A percentile compares a stretch with the other conserved stretches of the same genome.
phyloP scores from a whole-genome alignment of 495 filamentous ascomycete species.

The Neurospora intermedia region DNA sequence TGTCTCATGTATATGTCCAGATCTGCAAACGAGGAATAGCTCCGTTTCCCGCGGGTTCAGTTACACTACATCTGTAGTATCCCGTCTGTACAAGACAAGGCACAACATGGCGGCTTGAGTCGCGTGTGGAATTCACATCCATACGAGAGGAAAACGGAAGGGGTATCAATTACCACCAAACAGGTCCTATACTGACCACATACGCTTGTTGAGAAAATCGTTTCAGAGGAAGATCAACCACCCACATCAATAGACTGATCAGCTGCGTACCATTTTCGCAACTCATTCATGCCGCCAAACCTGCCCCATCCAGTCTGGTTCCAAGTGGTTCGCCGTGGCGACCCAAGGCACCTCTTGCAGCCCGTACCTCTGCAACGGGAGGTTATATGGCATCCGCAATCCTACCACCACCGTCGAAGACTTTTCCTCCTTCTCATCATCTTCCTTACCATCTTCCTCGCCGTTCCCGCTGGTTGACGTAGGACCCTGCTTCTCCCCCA shows the following conservation, averaged over 20 bases:
- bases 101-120: neutral
- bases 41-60: neutral
- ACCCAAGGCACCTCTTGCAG: constrained; percentile 66
- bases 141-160: neutral
- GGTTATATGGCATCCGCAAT: constrained; percentile 72
- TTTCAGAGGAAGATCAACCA: neutral
- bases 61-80: neutral
- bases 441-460: neutral
- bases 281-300: constrained; percentile 13
- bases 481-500: neutral
- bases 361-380: constrained; percentile 60
- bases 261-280: neutral
- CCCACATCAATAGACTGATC: neutral
- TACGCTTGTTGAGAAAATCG: neutral
- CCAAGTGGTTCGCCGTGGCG: constrained; percentile 47
- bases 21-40: neutral
- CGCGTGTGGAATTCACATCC: neutral
- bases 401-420: constrained; percentile 40
- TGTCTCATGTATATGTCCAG: neutral
- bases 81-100: neutral
- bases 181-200: neutral
- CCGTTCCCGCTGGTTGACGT: no score
- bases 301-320: constrained; percentile 59
- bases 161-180: neutral
- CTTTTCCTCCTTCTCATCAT: neutral